A percentile compares a stretch with the other conserved stretches of the same genome.
Evolutionary conservation across 495 filamentous ascomycete genomes (phyloP).

Genomic region (Choiromyces venosus): DNA sequence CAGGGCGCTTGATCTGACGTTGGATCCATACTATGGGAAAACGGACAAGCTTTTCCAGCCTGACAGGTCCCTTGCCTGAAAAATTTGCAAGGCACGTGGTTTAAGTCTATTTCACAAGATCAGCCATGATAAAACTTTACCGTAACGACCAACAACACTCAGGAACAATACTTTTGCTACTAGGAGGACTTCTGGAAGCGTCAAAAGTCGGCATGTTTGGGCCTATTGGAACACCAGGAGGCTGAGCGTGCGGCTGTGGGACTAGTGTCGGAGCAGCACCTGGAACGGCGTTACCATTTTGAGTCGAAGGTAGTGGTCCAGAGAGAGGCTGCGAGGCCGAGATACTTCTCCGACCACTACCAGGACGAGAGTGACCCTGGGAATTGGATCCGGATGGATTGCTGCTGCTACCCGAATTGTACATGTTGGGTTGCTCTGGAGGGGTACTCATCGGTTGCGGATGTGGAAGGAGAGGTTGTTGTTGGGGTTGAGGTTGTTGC

Average conservation of each 20-base stretch:
- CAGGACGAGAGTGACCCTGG: constrained; percentile 36
- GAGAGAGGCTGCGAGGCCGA: constrained; percentile 38
- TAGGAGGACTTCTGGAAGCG: constrained; percentile 40
- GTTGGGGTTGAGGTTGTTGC: constrained; percentile 25
- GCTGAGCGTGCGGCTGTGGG: constrained; percentile 35
- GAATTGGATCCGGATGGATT: constrained; percentile 33
- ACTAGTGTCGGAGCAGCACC: constrained; percentile 30
- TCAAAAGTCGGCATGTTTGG: constrained; percentile 40
- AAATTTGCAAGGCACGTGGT: constrained; percentile 99
- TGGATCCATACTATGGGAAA: constrained; percentile 80
- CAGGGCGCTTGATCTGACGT: constrained; percentile 77
- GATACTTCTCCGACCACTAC: constrained; percentile 32
- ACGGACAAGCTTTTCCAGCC: constrained; percentile 91
- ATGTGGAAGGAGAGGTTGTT: constrained; percentile 21
- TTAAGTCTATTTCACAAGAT: constrained; percentile 62
- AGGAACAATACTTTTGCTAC: constrained; percentile 40
- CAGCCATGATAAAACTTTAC: constrained; percentile 10
- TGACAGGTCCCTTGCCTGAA: constrained; percentile 93
- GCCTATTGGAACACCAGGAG: constrained; percentile 37
- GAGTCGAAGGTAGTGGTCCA: constrained; percentile 27
- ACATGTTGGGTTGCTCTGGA: constrained; percentile 34
- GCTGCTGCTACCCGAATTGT: constrained; percentile 22
- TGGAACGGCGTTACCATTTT: constrained; percentile 30
- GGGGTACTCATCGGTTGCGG: constrained; percentile 33
- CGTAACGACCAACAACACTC: constrained; percentile 1